Evolutionary conservation across 2,329 filamentous ascomycete genomes (phyloP), one percentile per base, ranked within the genome.

Genomic region (Fusarium oligoseptatum): DNA sequence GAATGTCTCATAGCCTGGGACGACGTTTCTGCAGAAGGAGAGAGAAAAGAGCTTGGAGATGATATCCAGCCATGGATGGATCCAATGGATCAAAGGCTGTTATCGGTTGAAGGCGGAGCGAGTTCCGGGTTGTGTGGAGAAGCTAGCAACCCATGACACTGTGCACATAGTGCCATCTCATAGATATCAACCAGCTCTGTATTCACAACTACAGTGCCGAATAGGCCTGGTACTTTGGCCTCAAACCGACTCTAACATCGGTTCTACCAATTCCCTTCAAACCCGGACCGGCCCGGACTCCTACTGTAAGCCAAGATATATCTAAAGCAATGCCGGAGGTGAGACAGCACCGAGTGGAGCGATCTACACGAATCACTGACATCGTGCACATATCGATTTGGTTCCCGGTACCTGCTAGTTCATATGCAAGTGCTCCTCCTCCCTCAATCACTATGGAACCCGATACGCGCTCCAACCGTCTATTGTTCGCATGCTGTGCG

Each of bases 81-180:
- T 29, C 43, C 43, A 48, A 48, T 27, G 43, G 48, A 52, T 12
- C 36, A 57, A 68, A 64, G 39, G 45, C 48, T 60, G 63, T 68
- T 65, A 57, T 75, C 60, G n/a, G 50, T 12, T 50, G 22, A 39
- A 66, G 66, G 72, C 57, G 71, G 67, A 48, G 43, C 43, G 43
- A 27, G 43, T 48, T 24, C 43, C 22, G 22, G 22, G 58, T 39
- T 11, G 61, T 34, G 63, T 74, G 67, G 71, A 56, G 66, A 71
- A 64, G 45, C 36, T 39, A 11, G 60, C 34, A 58, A 48, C 20
- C 24, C 32, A 17, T 52, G 48, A 52, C 29, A 37, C 20, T 37
- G 27, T 15, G 12, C 29, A 27, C 8, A 48, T 48, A 48, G 22
- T 48, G 43, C 7, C 29, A 56, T 34, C 20, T 56, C 52, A 14